Evolutionary conservation across 2,329 filamentous ascomycete genomes (phyloP).

Genomic region (Talaromyces sp.): DNA sequence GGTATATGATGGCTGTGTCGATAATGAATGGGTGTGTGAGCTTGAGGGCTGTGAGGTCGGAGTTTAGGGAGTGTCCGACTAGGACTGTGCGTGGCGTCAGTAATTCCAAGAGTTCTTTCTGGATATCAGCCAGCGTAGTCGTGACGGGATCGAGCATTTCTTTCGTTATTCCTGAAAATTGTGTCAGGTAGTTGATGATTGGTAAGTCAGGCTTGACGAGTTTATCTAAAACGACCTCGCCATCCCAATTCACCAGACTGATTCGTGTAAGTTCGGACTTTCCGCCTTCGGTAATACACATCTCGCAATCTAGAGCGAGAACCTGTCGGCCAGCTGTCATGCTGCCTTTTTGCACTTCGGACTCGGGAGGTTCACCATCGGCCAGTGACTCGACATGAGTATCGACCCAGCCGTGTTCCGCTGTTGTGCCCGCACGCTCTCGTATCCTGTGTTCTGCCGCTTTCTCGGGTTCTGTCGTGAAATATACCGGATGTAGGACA

Average conservation of each 20-base stretch:
- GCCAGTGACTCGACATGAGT: constrained; percentile 65
- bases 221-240: constrained; percentile 77
- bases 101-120: constrained; percentile 68
- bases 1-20: constrained; percentile 86
- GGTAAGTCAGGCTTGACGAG: constrained; percentile 84
- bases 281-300: constrained; percentile 82
- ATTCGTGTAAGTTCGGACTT: constrained; percentile 83
- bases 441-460: constrained; percentile 53
- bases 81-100: constrained; percentile 52
- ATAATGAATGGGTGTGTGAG: constrained; percentile 90
- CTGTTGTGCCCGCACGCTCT: constrained; percentile 48
- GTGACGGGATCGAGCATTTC: constrained; percentile 78
- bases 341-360: constrained; percentile 73
- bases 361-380: constrained; percentile 65
- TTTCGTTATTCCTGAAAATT: constrained; percentile 86
- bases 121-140: constrained; percentile 79
- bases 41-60: constrained; percentile 70
- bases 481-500: constrained; percentile 73
- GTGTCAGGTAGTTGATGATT: constrained; percentile 91
- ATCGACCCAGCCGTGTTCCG: constrained; percentile 74
- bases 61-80: constrained; percentile 48
- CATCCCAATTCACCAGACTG: constrained; percentile 83
- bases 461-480: constrained; percentile 56
- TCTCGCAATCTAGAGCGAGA: constrained; percentile 89
- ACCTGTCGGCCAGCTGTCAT: constrained; percentile 77